These are phyloP conservation scores for Raddia guianensis DNA, from an alignment of 176 grass and related monocot genomes.

Conservation along the genomic window DNA sequence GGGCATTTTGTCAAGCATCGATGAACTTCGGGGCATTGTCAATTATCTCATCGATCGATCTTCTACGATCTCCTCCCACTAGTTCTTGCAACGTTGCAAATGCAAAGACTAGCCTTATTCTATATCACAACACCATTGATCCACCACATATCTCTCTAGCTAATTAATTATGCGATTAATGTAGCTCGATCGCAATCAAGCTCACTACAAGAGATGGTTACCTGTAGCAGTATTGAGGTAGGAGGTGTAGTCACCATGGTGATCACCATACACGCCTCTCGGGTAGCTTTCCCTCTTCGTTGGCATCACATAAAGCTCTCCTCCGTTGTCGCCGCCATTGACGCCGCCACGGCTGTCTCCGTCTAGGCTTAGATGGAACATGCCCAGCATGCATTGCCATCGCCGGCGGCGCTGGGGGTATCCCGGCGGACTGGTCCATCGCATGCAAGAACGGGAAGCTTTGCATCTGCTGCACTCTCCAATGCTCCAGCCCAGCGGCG, in stretches of 20 bases:
- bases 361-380: slow-evolving; percentile 44
- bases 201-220: slow-evolving; percentile 62
- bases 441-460: slow-evolving; percentile 65
- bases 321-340: slow-evolving; percentile 30
- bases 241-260: slow-evolving; percentile 40
- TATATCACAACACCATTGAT: slow-evolving; percentile 42
- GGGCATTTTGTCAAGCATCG: too few relatives aligned
- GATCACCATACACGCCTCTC: slow-evolving; percentile 50
- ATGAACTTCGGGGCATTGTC: too few relatives aligned
- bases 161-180: slow-evolving; percentile 39
- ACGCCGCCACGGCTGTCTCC: background rate
- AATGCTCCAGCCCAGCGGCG: slow-evolving; percentile 47
- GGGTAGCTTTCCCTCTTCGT: slow-evolving; percentile 44
- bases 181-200: background rate
- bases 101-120: slow-evolving; percentile 39
- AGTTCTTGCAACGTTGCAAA: slow-evolving; percentile 41
- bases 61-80: background rate
- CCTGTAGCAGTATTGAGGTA: slow-evolving; percentile 53
- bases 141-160: background rate
- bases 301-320: slow-evolving; percentile 37
- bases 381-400: slow-evolving; percentile 54
- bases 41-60: background rate
- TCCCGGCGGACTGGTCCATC: slow-evolving; percentile 40
- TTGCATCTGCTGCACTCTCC: slow-evolving; percentile 62
- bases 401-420: slow-evolving; percentile 28